Evolutionary conservation across 495 filamentous ascomycete genomes (phyloP), one percentile per base, ranked within the genome.

Genomic region (Annulohypoxylon nitens): DNA sequence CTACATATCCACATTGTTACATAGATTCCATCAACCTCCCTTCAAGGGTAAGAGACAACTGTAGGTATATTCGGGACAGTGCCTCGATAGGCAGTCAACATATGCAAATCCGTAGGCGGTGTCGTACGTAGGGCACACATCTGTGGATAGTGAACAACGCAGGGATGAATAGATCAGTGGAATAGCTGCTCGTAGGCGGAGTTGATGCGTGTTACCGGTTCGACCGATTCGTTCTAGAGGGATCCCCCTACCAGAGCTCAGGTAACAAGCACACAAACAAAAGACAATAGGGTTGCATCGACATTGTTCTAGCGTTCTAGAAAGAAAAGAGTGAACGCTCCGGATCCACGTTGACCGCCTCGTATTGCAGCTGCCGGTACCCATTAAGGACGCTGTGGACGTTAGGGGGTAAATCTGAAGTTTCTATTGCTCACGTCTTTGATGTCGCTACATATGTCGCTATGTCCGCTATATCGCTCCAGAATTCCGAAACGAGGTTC

Each of bases 251-350:
- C 72, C 72, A 64, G 50, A 59, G 60, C 47, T 26, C 72, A 60
- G 72, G 72, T 70, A 70, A 70, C 67, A 47, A 70, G 6, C 23
- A 23, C 53, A 65, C 58, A 64, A 39, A 57, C 47, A 2, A 25
- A 61, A 14, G 43, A 39, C 43, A 20, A 64, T 58, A 67, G 58
- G 63, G 59, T 64, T 75, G 14, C 67, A 70, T 43, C 67, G 51
- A 63, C 66, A 45, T 39, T 67, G 58, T 75, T 75, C 72, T 75
- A 75, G 72, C 64, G 58, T 75, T 75, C 72, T 75, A 75, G 72
- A 75, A 75, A 64, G 58, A 75, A 64, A 64, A 60, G 57, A 67
- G 63, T 37, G 36, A n/a, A 36, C 47, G 4, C 20, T 58, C 54
- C 53, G 60, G 60, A 54, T 47, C 67, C 72, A 59, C 67, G 63